Evolutionary conservation across 345 rosid species (phyloP), one percentile per base, ranked within the genome.

Genomic region (Carallia brachiata): DNA sequence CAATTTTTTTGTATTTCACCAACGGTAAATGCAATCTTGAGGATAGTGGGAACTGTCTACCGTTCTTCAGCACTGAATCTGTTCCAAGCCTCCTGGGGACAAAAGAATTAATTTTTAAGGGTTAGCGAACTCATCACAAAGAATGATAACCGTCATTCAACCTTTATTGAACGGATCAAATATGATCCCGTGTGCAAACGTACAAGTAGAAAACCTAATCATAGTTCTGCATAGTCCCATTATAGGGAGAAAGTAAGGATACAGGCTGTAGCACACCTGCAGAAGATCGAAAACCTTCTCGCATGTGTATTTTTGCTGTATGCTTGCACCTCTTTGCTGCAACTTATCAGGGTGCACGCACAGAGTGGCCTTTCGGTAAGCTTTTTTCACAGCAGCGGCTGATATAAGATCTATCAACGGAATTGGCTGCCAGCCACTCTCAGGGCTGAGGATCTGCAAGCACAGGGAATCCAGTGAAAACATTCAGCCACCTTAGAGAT

Each of bases 281-380:
- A 89, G 88, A 79, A 94, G 97, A 74, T 94, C 97, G 63, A 94
- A 94, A 78, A 94, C 97, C 77, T 89, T 94, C 81, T 94, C 98
- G 64, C 97, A 94, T 0, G 63, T 83, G 82, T 91, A 94, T 86
- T 90, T 94, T 71, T 90, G 97, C 64, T 86, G 92, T 62, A 88
- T 88, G 74, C 85, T 90, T 36, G 98, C 98, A 16, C 98, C 98
- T 8, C 98, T 88, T 78, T 91, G 98, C 83, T 94, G 98, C 79
- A 91, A 79, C 83, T 94, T 91, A 77, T 94, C 98, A 0, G 97
- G 97, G 73, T 94, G 98, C 79, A 94, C 96, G 48, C 73, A 82
- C 18, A 94, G 92, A 10, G 96, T 94, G 71, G 98, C 97, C 80
- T 87, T 94, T 54, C 91, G 75, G 77, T 94, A 94, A 15, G 97